Evolutionary conservation across 345 rosid species (phyloP), one percentile per base, ranked within the genome.

Genomic region (Dimocarpus longan): DNA sequence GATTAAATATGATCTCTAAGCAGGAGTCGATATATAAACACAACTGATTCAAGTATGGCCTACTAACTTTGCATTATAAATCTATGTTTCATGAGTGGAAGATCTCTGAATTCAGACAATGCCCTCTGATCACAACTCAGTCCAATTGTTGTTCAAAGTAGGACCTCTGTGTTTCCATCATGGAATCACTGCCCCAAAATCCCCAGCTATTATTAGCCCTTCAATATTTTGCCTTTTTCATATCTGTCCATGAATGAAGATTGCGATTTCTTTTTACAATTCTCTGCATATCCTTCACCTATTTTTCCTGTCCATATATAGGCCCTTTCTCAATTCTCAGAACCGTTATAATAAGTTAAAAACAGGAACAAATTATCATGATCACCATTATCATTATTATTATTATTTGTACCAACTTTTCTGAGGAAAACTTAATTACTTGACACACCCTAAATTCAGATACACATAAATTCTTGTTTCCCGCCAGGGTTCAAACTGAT

Each of bases 101-200:
- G 26, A 54, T 19, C 65, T 56, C 3, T 11, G 26, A 62, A 22
- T 21, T 62, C 28, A 62, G 10, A 22, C 66, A n/a, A 24, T 63
- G 66, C 66, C 37, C 26, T 63, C 10, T 24, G 32, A 63, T 28
- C 26, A 24, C 66, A 63, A 62, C 24, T 5, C 66, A 32, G 37
- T 32, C 2, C 66, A 16, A 22, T 22, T 22, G 66, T 32, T 50
- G 32, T 32, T 62, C 66, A 24, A 63, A n/a, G 67, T 40, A 13
- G 76, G 76, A 50, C 50, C 76, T 57, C 9, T n/a, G n/a, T 59
- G 76, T 72, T 28, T n/a, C 66, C 66, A 72, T 72, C 32, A 54
- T 57, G 66, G 76, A 12, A 15, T 57, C 75, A 19, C 24, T 28
- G 75, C 73, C 22, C 63, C 22, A 32, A 71, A 4, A 71, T 11